Conservation (phyloP, 108 stramenopile genomes). For the Cylindrotheca fusiformis region DNA sequence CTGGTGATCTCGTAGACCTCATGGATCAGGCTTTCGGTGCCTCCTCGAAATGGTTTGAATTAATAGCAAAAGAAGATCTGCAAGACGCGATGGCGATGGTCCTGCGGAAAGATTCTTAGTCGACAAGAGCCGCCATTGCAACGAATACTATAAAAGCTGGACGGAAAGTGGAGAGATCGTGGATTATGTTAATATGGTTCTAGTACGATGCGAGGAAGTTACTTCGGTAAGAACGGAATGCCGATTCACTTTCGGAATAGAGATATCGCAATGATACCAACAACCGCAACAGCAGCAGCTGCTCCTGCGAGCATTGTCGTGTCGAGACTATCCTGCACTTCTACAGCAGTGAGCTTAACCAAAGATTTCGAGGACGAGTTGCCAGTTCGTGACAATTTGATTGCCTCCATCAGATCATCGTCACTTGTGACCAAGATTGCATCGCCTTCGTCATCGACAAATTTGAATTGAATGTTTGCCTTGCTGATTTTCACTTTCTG, state of each 20-base stretch:
- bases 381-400: constrained; percentile 28
- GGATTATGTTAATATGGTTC: too few species aligned
- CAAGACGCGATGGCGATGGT: constrained; percentile 16
- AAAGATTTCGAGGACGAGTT: constrained; percentile 31
- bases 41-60: constrained; percentile 28
- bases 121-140: too few species aligned
- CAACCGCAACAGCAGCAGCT: constrained; percentile 21
- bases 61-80: constrained; percentile 21
- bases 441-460: constrained; percentile 89
- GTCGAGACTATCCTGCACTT: constrained; percentile 15
- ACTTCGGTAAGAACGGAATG: too few species aligned
- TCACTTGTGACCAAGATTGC: constrained; percentile 76
- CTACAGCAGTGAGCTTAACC: constrained; percentile 56
- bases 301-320: constrained; percentile 25
- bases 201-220: too few species aligned
- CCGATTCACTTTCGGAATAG: too few species aligned
- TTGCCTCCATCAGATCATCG: constrained; percentile 76
- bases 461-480: constrained; percentile 55
- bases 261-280: constrained; percentile 20
- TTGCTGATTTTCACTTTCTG: constrained; percentile 50
- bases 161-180: too few species aligned
- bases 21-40: constrained; percentile 22
- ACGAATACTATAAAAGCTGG: too few species aligned
- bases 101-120: background rate
- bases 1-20: constrained; percentile 13